Evolutionary conservation across 1,284 basidiomycete genomes (phyloP), one percentile per base, ranked within the genome.

Genomic region (Malassezia arunalokei): DNA sequence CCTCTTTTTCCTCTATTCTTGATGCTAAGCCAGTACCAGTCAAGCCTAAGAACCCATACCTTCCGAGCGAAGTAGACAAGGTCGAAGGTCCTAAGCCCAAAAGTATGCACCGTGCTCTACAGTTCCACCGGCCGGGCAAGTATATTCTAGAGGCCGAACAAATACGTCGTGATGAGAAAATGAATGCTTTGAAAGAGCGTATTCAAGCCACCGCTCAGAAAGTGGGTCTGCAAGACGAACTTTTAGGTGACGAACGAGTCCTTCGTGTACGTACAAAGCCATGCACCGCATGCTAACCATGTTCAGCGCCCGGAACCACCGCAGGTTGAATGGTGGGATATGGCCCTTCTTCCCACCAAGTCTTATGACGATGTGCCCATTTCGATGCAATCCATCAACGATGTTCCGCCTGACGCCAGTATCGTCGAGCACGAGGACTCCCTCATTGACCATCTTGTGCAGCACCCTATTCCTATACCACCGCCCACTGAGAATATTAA

Each of bases 321-420:
- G 0, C 83, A 82, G 5, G 80, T 85, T 7, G 92, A 98, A 74
- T 98, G 92, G 92, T 99, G 94, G 92, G 94, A 98, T 74, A 82
- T 80, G 30, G 81, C 86, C 0, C 77, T 95, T n/a, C 76, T 98
- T 8, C 84, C 86, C 0, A 81, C 78, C 63, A 82, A 83, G 72
- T 79, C 77, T 1, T 96, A 96, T 73, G 81, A 83, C 49, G 86
- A 88, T 57, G 74, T 56, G 40, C 61, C 46, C 62, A 69, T 52
- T 1, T 4, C 14, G 11, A 32, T 35, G 5, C 29, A 38, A 3
- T 64, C 83, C 32, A 74, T 78, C 24, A 76, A 85, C 50, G 82
- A 81, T 43, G 40, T 53, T 43, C 30, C 56, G 84, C 86, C 56
- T 12, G 81, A 76, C 20, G 17, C 15, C 2, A 49, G 54, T 5